Percentiles rank a stretch among this genome's conserved stretches.
Conservation (phyloP, 2,329 filamentous ascomycete species). For the Aureobasidium sp. region DNA sequence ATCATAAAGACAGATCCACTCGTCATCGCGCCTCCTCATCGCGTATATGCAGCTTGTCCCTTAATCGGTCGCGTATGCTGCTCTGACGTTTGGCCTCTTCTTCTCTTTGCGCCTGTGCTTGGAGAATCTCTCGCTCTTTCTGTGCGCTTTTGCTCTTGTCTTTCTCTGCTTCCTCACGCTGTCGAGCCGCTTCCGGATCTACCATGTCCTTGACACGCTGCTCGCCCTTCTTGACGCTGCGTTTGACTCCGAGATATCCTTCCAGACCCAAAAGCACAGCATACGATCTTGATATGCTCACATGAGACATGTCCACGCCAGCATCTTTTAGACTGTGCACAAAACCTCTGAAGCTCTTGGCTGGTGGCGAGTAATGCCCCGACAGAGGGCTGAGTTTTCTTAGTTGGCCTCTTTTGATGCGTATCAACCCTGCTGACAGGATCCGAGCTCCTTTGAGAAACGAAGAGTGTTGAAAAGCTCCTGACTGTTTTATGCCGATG, state of each 20-base stretch:
- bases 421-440: constrained; percentile 74
- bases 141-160: constrained; percentile 57
- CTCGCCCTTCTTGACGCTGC: constrained; percentile 53
- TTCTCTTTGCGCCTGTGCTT: constrained; percentile 33
- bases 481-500: constrained; percentile 81
- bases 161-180: constrained; percentile 40
- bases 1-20: not conserved
- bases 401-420: constrained; percentile 74
- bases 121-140: constrained; percentile 50
- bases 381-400: constrained; percentile 59
- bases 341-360: constrained; percentile 76
- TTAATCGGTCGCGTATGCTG: constrained; percentile 1
- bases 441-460: constrained; percentile 81
- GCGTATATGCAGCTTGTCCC: constrained; percentile 9
- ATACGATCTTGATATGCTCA: constrained; percentile 75
- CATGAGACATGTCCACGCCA: constrained; percentile 70
- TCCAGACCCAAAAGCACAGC: constrained; percentile 77
- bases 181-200: constrained; percentile 51
- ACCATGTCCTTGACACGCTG: constrained; percentile 53
- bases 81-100: constrained; percentile 37
- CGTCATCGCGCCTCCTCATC: not conserved
- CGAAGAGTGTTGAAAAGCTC: constrained; percentile 84
- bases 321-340: constrained; percentile 63
- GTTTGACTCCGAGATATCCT: constrained; percentile 63
- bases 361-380: constrained; percentile 80